Evolutionary conservation across 2,329 filamentous ascomycete genomes (phyloP), one percentile per base, ranked within the genome.

Genomic region (Cytospora chrysosperma): DNA sequence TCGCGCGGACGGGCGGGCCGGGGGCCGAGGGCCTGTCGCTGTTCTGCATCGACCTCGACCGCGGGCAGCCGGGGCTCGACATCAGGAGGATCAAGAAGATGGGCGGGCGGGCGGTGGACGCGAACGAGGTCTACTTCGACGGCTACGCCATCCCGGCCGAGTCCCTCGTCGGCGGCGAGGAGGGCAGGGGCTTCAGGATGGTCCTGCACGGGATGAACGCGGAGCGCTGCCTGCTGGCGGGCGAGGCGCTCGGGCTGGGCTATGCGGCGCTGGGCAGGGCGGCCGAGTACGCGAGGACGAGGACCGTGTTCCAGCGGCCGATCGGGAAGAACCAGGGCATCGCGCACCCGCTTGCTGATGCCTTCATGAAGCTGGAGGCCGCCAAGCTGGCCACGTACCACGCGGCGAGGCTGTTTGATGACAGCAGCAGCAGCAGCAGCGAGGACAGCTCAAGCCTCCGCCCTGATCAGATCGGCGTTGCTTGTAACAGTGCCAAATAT

Each of bases 91-190:
- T 96, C 69, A 87, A 85, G 75, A 96, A 96, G 74, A 95, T 96
- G 91, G 92, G 92, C 10, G 90, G 91, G 0, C 80, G 90, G 15
- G 90, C 91, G 0, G 86, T 96, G 1, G 91, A 95, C 70, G 90
- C 91, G 0, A 96, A 96, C 68, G 90, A 95, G 72, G 88, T 96
- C 1, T 96, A 96, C 75, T 95, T 96, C 72, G 90, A 95, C 73
- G 85, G 88, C 68, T 96, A 93, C 73, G 73, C 75, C 4, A 85
- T 95, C 17, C 85, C 88, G 0, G 81, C 81, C 0, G 79, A 85
- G 49, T 80, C 85, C 0, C 77, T 94, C 0, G 85, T 96, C 50
- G 92, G 92, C 50, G 92, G 92, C 0, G 72, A 84, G 34, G 89
- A 95, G 73, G 87, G 88, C 6, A 82, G 90, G 63, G 92, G 92